Evolutionary conservation across 352 stramenopile genomes (phyloP).

Genomic region (Saprolegnia diclina): DNA sequence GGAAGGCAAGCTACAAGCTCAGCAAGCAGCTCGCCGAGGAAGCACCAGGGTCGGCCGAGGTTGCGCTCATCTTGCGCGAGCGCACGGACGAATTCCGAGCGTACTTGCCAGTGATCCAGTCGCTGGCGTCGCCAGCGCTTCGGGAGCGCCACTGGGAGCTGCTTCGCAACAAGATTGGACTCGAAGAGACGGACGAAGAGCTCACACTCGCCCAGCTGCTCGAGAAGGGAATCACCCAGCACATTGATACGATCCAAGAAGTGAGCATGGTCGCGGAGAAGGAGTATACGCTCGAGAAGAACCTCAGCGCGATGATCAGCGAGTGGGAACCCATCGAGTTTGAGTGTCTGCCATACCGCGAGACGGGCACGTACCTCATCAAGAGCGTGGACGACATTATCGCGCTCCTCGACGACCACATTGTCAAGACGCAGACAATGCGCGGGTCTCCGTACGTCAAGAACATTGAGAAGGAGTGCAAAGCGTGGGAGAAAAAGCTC

Average conservation of each 20-base stretch:
- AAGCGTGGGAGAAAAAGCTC: slow-evolving; percentile 86
- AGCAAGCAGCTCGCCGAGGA: slow-evolving; percentile 87
- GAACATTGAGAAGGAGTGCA: slow-evolving; percentile 88
- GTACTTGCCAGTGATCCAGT: slow-evolving; percentile 90
- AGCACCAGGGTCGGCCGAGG: slow-evolving; percentile 79
- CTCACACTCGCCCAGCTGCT: slow-evolving; percentile 75
- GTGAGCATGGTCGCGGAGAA: slow-evolving; percentile 91
- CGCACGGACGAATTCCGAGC: slow-evolving; percentile 90
- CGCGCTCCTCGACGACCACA: slow-evolving; percentile 88
- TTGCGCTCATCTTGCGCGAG: slow-evolving; percentile 81
- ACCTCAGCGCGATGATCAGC: slow-evolving; percentile 88
- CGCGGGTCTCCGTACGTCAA: slow-evolving; percentile 92
- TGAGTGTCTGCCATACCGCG: slow-evolving; percentile 88
- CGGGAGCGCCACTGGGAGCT: slow-evolving; percentile 91
- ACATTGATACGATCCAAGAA: slow-evolving; percentile 89
- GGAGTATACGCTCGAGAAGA: slow-evolving; percentile 92
- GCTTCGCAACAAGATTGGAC: slow-evolving; percentile 85
- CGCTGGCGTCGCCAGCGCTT: slow-evolving; percentile 85
- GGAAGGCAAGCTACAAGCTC: slow-evolving; percentile 90
- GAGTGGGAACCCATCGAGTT: slow-evolving; percentile 94
- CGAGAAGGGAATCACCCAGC: slow-evolving; percentile 73
- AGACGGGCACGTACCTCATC: slow-evolving; percentile 88
- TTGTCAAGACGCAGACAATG: slow-evolving; percentile 95
- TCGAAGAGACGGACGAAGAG: slow-evolving; percentile 80
- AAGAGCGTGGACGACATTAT: slow-evolving; percentile 88